These are phyloP conservation scores for Pezicula radicicola DNA, from an alignment of 2,329 filamentous ascomycete genomes.

Conservation along the genomic window DNA sequence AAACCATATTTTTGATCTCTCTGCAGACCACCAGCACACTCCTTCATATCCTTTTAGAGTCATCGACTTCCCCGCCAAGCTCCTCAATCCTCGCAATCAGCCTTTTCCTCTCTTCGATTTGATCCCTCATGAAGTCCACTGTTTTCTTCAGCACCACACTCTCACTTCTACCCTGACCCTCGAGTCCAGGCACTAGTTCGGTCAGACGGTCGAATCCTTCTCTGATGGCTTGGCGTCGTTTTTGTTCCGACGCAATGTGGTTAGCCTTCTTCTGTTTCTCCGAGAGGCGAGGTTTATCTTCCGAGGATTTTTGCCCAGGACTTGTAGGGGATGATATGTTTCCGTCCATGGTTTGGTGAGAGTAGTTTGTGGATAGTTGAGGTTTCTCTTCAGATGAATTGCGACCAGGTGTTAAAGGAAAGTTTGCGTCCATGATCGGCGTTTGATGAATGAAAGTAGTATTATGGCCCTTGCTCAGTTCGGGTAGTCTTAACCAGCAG, in stretches of 20 bases:
- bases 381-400: no score
- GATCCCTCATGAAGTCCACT: slow-evolving; percentile 49
- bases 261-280: slow-evolving; percentile 72
- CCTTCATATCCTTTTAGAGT: slow-evolving; percentile 3
- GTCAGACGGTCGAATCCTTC: slow-evolving; percentile 68
- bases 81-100: slow-evolving; percentile 47
- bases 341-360: no score
- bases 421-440: no score
- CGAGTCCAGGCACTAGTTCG: slow-evolving; percentile 64
- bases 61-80: slow-evolving; percentile 43
- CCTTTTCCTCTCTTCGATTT: slow-evolving; percentile 46
- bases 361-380: no score
- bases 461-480: no score
- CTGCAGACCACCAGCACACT: no score
- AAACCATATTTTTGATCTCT: no score
- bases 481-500: no score
- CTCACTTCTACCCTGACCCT: slow-evolving; percentile 67
- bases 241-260: slow-evolving; percentile 67
- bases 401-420: no score
- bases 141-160: slow-evolving; percentile 61
- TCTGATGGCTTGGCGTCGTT: slow-evolving; percentile 48
- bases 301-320: slow-evolving; percentile 4
- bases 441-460: no score
- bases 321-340: neutral
- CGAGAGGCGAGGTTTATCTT: slow-evolving; percentile 61